Base-by-base conservation (phyloP, 1,139 yeast species). In the Geotrichum carabidarum region DNA sequence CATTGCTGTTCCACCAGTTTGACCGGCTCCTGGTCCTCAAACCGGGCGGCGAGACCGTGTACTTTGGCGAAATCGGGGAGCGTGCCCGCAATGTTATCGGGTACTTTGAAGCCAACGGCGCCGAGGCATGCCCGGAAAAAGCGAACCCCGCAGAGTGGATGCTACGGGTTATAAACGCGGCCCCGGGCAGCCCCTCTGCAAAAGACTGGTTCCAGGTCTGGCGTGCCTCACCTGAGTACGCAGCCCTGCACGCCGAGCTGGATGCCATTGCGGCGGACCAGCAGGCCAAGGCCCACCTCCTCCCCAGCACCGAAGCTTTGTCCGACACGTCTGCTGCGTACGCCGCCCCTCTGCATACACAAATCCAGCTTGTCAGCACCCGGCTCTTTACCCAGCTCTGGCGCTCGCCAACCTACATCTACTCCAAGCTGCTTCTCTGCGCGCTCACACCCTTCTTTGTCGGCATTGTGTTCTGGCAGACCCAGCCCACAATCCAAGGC, bases 131-230 rank as follows among this genome's bases (percentile, higher is more conserved):
- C 71, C 89, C 89, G 8, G 72, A 75, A 15, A 79, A 78, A 48
- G 89, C 86, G 9, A 85, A 85, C 63, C 93, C 91, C 8, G 91
- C 91, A 3, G 93, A 85, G 67, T 85, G 89, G 89, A 85, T 85
- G 88, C 74, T 85, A 63, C 83, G 81, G 60, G 86, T 83, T 55
- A 84, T 84, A 65, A 90, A 90, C 54, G 90, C 90, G 40, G 91
- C 90, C 32, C 90, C 91, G 3, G 27, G 27, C 27, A 22, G 27
- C 27, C 27, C 27, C 4, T 3, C 27, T 5, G 27, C 27, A 22
- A 5, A 22, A 22, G 27, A 85, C 66, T 85, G 81, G 68, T 74
- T 77, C 59, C 80, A 83, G 58, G 84, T 82, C 32, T 85, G 93
- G 93, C 71, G 73, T 60, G 73, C 74, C 50, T 82, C 88, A 4